Percentiles rank a stretch among this genome's conserved stretches.
Conservation (phyloP, 306 rosid genomes). For the Medicago lupulina region DNA sequence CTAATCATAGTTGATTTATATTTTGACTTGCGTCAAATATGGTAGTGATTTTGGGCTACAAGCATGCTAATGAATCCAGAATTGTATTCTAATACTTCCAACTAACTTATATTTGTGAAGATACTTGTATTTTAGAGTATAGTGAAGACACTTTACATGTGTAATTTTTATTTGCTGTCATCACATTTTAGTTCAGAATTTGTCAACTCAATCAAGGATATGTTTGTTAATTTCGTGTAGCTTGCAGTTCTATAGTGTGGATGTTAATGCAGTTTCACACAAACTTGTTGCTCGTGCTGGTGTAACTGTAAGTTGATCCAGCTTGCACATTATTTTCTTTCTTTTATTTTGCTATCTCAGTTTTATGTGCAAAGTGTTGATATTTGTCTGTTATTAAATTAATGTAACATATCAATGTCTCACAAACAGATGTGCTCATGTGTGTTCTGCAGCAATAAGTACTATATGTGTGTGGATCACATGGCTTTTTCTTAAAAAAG, state of each 20-base stretch:
- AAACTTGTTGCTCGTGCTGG: constrained; percentile 84
- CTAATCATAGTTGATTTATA: neutral
- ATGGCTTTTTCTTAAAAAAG: no score
- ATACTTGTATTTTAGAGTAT: constrained; percentile 18
- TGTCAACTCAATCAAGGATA: constrained; percentile 20
- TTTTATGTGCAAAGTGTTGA: constrained; percentile 16
- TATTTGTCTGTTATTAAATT: neutral
- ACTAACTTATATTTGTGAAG: constrained; percentile 13
- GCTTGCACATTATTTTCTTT: constrained; percentile 29
- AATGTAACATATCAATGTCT: neutral
- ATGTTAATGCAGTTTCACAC: constrained; percentile 79
- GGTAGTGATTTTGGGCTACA: neutral
- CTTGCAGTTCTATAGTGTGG: constrained; percentile 71
- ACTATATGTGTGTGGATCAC: no score
- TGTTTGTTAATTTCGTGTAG: constrained; percentile 54
- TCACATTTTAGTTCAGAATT: constrained; percentile 27
- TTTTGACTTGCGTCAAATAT: neutral
- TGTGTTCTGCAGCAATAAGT: no score
- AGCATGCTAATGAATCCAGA: constrained; percentile 15
- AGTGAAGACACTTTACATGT: neutral
- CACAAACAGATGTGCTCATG: neutral
- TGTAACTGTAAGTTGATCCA: constrained; percentile 76
- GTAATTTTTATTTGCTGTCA: constrained; percentile 18
- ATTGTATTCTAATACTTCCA: neutral
- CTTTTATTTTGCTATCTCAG: constrained; percentile 29